Evolutionary conservation across 2,329 filamentous ascomycete species (phyloP).

Genomic region (Cladophialophora immunda): DNA sequence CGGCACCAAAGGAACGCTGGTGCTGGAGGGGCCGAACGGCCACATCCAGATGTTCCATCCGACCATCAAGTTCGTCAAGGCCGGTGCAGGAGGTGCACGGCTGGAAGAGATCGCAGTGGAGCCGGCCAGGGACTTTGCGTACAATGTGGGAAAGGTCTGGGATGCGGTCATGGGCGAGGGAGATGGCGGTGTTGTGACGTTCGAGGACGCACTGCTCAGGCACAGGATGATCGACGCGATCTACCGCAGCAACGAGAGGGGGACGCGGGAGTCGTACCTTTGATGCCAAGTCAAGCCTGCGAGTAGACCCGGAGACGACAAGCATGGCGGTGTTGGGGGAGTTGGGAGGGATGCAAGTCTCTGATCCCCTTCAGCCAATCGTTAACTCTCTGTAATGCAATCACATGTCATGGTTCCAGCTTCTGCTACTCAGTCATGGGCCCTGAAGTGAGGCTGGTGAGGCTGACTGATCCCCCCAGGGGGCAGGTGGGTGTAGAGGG

Average conservation of each 20-base stretch:
- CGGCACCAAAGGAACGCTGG: slow-evolving; percentile 35
- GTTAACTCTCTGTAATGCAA: background rate
- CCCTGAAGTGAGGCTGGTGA: background rate
- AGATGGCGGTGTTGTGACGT: slow-evolving; percentile 29
- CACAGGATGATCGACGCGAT: slow-evolving; percentile 38
- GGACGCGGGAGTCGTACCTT: slow-evolving; percentile 32
- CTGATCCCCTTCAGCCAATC: too few relatives aligned
- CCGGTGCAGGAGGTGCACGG: slow-evolving; percentile 13
- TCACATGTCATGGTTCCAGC: background rate
- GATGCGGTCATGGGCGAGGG: slow-evolving; percentile 33
- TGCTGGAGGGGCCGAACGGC: slow-evolving; percentile 31
- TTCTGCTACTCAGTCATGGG: background rate
- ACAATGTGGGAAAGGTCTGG: slow-evolving; percentile 35
- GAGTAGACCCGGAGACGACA: too few relatives aligned
- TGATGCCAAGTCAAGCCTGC: too few relatives aligned
- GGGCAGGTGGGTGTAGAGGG: background rate
- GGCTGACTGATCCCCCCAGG: background rate
- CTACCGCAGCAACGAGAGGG: slow-evolving; percentile 33
- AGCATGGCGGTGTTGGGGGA: too few relatives aligned
- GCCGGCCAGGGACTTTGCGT: slow-evolving; percentile 23
- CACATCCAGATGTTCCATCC: slow-evolving; percentile 37
- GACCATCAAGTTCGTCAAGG: slow-evolving; percentile 29
- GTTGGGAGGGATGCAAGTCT: too few relatives aligned
- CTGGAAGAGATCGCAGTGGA: slow-evolving; percentile 28
- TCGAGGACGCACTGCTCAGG: slow-evolving; percentile 34